phyloP scores from a whole-genome alignment of 2,329 filamentous ascomycete species.

The Colletotrichum sp. region DNA sequence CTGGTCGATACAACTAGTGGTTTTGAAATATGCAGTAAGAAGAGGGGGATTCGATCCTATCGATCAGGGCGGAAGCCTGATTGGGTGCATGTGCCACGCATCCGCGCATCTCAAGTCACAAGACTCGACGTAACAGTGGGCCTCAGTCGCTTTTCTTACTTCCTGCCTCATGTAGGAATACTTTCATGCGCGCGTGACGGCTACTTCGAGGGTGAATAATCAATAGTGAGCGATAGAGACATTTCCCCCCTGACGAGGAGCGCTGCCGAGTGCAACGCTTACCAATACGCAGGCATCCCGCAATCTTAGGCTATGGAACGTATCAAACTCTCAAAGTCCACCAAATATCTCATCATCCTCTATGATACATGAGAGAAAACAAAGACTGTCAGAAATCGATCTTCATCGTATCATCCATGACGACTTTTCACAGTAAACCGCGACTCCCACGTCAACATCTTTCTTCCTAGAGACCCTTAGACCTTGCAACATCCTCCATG shows the following conservation, averaged over 20 bases:
- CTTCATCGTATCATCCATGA: background rate
- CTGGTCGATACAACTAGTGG: background rate
- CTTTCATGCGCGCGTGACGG: background rate
- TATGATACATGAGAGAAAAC: background rate
- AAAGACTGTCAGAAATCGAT: background rate
- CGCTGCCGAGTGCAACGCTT: background rate
- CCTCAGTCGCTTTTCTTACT: background rate
- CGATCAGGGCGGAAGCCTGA: background rate
- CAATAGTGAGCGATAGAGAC: background rate
- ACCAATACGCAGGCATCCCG: background rate
- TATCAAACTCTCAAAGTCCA: accelerated
- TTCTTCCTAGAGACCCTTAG: background rate
- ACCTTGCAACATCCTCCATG: background rate
- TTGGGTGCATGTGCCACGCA: background rate
- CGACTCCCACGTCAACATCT: background rate
- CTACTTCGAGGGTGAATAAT: background rate
- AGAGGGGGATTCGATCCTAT: background rate
- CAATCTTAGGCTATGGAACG: background rate
- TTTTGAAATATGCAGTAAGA: background rate
- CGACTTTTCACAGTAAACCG: accelerated
- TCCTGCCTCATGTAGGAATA: background rate
- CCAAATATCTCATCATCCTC: background rate
- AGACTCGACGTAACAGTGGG: background rate
- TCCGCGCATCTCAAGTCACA: background rate
- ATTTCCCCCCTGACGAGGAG: background rate